These are phyloP conservation scores for Trametes cinnabarina DNA, from an alignment of 768 basidiomycete genomes.

Conservation along the genomic window DNA sequence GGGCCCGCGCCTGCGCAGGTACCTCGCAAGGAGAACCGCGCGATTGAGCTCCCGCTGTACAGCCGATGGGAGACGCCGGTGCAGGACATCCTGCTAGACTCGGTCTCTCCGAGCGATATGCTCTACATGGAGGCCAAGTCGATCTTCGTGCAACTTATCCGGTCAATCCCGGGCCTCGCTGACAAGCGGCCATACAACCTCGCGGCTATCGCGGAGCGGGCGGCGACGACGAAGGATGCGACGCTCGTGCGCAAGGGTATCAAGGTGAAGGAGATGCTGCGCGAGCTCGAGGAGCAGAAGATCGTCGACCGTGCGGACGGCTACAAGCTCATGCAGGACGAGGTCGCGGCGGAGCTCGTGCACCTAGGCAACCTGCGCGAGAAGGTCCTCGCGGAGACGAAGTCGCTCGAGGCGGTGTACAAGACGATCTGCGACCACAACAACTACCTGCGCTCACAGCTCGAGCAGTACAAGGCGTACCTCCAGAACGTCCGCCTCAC, in stretches of 20 bases:
- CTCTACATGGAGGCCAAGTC: constrained; percentile 99
- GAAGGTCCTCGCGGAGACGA: constrained; percentile 90
- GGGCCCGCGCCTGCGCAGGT: constrained; percentile 93
- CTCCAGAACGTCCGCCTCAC: constrained; percentile 95
- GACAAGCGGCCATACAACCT: constrained; percentile 91
- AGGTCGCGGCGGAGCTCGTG: constrained; percentile 90
- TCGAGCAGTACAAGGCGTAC: constrained; percentile 99
- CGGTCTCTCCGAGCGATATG: constrained; percentile 96
- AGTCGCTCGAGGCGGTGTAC: constrained; percentile 93
- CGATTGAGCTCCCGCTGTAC: constrained; percentile 88
- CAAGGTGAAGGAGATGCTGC: constrained; percentile 99
- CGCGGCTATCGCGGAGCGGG: constrained; percentile 84
- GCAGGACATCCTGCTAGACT: constrained; percentile 96
- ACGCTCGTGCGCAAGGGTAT: constrained; percentile 94
- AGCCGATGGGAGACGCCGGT: constrained; percentile 99
- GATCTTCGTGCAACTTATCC: constrained; percentile 95
- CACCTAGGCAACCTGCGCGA: constrained; percentile 96
- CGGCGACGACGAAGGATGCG: constrained; percentile 96
- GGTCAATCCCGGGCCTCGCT: constrained; percentile 82
- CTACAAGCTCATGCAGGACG: constrained; percentile 95
- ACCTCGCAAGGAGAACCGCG: constrained; percentile 95
- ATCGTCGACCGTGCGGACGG: constrained; percentile 81
- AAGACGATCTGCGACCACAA: constrained; percentile 99
- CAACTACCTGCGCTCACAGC: constrained; percentile 90
- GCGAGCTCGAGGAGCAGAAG: constrained; percentile 89